Base-by-base conservation (phyloP, 2,329 filamentous ascomycete genomes). In the Cordyceps javanica region DNA sequence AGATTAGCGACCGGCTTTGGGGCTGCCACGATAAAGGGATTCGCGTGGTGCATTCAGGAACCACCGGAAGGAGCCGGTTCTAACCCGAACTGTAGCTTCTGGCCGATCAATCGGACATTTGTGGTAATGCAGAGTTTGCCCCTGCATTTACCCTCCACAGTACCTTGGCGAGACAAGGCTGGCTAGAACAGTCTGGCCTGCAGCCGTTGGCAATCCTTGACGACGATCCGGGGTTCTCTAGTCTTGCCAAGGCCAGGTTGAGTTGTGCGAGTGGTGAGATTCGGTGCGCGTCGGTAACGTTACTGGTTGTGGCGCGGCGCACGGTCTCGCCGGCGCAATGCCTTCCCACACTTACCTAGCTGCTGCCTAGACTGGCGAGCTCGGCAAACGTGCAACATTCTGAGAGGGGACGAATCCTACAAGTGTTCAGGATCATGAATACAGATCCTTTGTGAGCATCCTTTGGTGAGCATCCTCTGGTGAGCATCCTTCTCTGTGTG, bases 101-200 rank as follows among this genome's bases (percentile, higher is more conserved):
- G 34, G 48, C 48, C 48, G 48, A 39, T 51, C 48, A 51, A 51
- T 51, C 34, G 48, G 23, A 51, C 23, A 28, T 51, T 51, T 38
- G 34, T 9, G 14, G 21, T n/a, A 38, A 51, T 51, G 34, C 48
- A 51, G 19, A 23, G 32, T 51, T 26, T 39, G 48, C 23, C 34
- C 48, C 34, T 51, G 48, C 34, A 51, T 39, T 19, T 25, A 8
- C 14, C 48, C 48, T 36, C 48, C 48, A 51, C 48, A 28, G n/a
- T n/a, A n/a, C n/a, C n/a, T n/a, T 16, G 23, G 14, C 48, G 23
- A 51, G 48, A 8, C 48, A 32, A 48, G 45, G 21, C 28, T n/a
- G n/a, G 16, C 28, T 32, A n/a, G 8, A 48, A 26, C 45, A 48
- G 13, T n/a, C 14, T 19, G n/a, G n/a, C n/a, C n/a, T n/a, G n/a